phyloP scores from a whole-genome alignment of 2,329 filamentous ascomycete species.

The Botryosphaeria dothidea region DNA sequence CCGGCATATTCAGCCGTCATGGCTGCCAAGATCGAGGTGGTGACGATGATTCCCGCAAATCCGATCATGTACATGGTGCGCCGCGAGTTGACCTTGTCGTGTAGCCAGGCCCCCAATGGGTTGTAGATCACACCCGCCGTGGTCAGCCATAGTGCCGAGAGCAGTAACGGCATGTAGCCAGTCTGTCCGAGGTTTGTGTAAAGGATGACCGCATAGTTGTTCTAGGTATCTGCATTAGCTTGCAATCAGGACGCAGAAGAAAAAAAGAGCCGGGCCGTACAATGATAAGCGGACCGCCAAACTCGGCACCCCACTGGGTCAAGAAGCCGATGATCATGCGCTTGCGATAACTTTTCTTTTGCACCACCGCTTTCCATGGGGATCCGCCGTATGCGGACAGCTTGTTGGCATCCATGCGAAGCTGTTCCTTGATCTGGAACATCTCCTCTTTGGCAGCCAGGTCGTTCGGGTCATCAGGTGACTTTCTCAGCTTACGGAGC shows the following conservation, averaged over 20 bases:
- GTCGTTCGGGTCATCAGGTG: constrained; percentile 42
- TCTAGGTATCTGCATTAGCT: constrained; percentile 32
- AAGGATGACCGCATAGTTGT: constrained; percentile 36
- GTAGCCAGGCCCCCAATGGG: constrained; percentile 21
- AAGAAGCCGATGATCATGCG: constrained; percentile 52
- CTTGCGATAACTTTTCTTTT: constrained; percentile 39
- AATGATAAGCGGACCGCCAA: constrained; percentile 54
- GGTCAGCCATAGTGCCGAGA: constrained; percentile 45
- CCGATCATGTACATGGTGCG: constrained; percentile 31
- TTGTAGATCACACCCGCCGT: constrained; percentile 43
- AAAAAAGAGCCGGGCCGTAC: not conserved
- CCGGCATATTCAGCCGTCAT: constrained; percentile 42
- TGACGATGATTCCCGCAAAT: constrained; percentile 28
- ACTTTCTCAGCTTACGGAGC: constrained; percentile 42
- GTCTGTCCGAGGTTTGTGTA: constrained; percentile 44
- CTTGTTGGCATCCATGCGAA: constrained; percentile 23
- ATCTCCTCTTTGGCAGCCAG: constrained; percentile 49
- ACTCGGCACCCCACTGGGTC: constrained; percentile 54
- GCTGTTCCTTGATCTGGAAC: constrained; percentile 49
- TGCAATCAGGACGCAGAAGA: not conserved
- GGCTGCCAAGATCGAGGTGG: constrained; percentile 26
- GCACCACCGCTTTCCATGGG: constrained; percentile 23
- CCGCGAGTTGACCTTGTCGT: constrained; percentile 25
- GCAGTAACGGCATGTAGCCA: constrained; percentile 42
- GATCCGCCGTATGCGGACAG: constrained; percentile 19